Conservation (phyloP, 768 basidiomycete species). For the Lentinula sp. region DNA sequence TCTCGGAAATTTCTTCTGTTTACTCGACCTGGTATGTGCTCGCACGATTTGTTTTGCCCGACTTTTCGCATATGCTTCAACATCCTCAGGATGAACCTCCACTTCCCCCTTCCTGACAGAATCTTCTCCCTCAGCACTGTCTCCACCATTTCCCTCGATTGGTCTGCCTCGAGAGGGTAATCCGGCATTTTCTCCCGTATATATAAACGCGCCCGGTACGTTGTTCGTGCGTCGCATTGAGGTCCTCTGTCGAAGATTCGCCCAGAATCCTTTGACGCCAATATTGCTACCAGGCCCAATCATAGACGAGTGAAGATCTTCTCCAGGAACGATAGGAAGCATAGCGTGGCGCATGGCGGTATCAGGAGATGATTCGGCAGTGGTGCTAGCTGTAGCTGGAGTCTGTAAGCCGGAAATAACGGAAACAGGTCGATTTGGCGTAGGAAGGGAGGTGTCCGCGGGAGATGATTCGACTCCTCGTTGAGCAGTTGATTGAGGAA, state of each 20-base stretch:
- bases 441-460: background rate
- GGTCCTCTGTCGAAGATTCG: background rate
- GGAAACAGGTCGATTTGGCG: background rate
- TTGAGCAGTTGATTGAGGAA: background rate
- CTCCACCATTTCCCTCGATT: background rate
- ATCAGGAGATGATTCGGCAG: background rate
- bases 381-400: background rate
- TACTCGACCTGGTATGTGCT: background rate
- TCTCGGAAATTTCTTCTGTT: background rate
- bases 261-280: background rate
- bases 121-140: background rate
- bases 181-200: constrained; percentile 2
- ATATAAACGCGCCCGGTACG: background rate
- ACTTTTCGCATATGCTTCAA: background rate
- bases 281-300: background rate
- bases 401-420: background rate
- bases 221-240: background rate
- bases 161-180: background rate
- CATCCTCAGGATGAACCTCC: background rate
- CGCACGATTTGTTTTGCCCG: background rate
- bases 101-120: background rate
- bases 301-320: background rate
- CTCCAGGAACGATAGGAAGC: background rate
- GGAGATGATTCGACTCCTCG: background rate
- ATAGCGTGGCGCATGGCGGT: background rate